Evolutionary conservation across 2,329 filamentous ascomycete species (phyloP).

Genomic region (Colletotrichum sp.): DNA sequence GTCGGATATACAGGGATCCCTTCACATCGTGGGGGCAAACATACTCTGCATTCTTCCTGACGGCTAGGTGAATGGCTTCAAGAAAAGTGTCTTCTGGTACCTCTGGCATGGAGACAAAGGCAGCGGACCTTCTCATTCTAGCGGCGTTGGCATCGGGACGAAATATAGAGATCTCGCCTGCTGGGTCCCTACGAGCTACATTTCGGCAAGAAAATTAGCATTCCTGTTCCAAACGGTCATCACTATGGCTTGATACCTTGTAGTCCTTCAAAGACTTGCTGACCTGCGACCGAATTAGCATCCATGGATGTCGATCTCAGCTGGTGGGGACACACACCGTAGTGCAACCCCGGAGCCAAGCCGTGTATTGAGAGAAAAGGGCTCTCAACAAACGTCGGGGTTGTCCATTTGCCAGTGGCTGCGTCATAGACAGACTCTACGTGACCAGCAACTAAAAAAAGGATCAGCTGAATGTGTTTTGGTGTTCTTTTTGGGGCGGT

Average conservation of each 20-base stretch:
- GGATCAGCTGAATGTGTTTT: not conserved
- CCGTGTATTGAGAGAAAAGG: not conserved
- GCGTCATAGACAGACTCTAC: not conserved
- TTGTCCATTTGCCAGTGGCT: not conserved
- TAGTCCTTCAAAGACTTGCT: not conserved
- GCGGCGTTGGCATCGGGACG: not conserved
- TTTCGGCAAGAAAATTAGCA: not conserved
- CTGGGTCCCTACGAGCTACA: not conserved
- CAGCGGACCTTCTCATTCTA: not conserved
- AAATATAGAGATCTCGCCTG: not conserved
- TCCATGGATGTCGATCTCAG: not conserved
- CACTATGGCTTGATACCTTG: not conserved
- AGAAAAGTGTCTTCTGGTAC: constrained; percentile 65
- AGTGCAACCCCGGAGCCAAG: not conserved
- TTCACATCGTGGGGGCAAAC: constrained; percentile 69
- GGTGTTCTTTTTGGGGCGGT: not conserved
- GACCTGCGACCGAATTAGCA: not conserved
- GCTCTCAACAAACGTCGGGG: not conserved
- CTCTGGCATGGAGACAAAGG: constrained; percentile 62
- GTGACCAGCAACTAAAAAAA: not conserved
- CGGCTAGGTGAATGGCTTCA: constrained; percentile 63
- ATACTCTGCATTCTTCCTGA: constrained; percentile 69
- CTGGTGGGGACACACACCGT: not conserved
- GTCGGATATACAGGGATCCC: constrained; percentile 71
- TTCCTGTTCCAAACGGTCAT: not conserved